Base-by-base conservation (phyloP, 2,329 filamentous ascomycete genomes). In the Stachybotrys elegans region DNA sequence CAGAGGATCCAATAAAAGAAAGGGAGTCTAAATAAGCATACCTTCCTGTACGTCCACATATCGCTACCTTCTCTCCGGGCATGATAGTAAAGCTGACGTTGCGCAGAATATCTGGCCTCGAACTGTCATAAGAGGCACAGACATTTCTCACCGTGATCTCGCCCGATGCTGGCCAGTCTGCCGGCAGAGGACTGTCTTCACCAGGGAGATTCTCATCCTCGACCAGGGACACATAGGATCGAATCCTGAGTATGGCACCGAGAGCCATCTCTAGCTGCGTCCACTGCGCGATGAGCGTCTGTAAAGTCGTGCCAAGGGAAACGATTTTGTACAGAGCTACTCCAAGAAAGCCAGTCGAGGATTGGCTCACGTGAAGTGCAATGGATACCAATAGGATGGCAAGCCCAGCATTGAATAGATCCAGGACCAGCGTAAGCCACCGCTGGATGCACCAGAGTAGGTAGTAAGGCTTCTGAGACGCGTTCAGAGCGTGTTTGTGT, bases 401-500 rank as follows among this genome's bases (percentile, higher is more conserved):
- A 23, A 78, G 60, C 2, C 53, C 67, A 1, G 72, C 68, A 1
- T 75, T 69, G 4, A 57, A 38, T 2, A 78, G 52, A 46, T 77
- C 71, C 9, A 78, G 52, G 1, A 72, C 69, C 2, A 78, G 53
- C 0, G 60, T 69, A 1, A 77, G 57, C 72, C 73, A 78, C 20
- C 68, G 60, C 47, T 77, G 74, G 13, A 76, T 69, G 17, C 67
- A 66, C 44, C 63, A 70, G 9, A 76, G 60, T 6, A 75, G 57
- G 45, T 78, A 62, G 6, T 49, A 58, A 1, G 58, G 59, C n/a
- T 53, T 47, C 32, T 63, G 60, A 1, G 56, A 61, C 2, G 36
- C 41, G 40, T 52, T 72, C 7, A 79, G 61, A 42, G 49, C 45
- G 22, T 25, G 38, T 21, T 34, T 29, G 35, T 51, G 50, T 6